phyloP scores from a whole-genome alignment of 2,329 filamentous ascomycete genomes.

The Claviceps pusilla region DNA sequence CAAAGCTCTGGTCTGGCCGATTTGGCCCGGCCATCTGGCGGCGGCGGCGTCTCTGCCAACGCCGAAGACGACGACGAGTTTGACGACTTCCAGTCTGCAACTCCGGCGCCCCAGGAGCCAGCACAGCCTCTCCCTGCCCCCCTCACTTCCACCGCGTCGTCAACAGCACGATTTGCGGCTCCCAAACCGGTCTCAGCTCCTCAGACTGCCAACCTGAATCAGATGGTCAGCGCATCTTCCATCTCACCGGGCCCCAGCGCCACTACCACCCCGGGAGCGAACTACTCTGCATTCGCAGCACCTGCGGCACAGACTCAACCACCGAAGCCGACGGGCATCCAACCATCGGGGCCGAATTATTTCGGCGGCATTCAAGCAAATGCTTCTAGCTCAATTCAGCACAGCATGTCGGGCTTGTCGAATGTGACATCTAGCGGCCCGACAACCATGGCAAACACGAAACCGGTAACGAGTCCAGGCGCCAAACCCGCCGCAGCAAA shows the following conservation, averaged over 20 bases:
- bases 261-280: conserved; percentile 39
- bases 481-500: conserved; percentile 39
- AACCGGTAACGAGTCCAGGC: conserved; percentile 30
- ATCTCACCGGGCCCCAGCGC: conserved; percentile 57
- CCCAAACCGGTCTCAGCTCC: conserved; percentile 76
- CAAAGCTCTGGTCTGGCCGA: conserved; percentile 32
- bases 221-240: conserved; percentile 65
- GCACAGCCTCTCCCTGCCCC: conserved; percentile 32
- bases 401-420: conserved; percentile 16
- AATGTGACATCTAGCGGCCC: conserved; percentile 21
- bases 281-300: conserved; percentile 47
- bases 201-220: conserved; percentile 65
- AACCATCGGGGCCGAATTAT: conserved; percentile 78
- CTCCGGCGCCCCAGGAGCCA: conserved; percentile 38
- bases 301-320: conserved; percentile 26
- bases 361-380: conserved; percentile 62
- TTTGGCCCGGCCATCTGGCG: conserved; percentile 18
- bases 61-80: conserved; percentile 67
- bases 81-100: conserved; percentile 89
- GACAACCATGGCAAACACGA: conserved; percentile 29
- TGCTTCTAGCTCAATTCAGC: conserved; percentile 15
- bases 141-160: conserved; percentile 36
- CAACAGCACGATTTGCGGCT: conserved; percentile 55
- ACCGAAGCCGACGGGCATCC: conserved; percentile 49
- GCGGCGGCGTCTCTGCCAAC: conserved; percentile 19